phyloP scores from a whole-genome alignment of 176 grass and related monocot genomes.

The Oryza glaberrima region DNA sequence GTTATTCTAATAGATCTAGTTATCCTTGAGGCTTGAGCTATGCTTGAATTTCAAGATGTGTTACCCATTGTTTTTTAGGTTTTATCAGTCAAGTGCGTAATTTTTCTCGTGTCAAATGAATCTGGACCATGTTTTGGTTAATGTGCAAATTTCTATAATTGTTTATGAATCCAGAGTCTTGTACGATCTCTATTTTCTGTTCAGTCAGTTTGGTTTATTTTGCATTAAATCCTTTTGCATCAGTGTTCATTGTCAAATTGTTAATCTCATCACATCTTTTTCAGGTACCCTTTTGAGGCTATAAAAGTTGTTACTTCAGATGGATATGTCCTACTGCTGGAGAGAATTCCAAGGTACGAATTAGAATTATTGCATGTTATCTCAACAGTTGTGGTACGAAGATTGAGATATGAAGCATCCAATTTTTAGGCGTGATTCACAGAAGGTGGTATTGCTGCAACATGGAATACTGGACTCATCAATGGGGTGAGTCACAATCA shows the following conservation, averaged over 20 bases:
- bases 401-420: conserved; percentile 34
- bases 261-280: not conserved
- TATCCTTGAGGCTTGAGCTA: not conserved
- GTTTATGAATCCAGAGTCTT: not conserved
- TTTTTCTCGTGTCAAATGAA: not conserved
- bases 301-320: conserved; percentile 94
- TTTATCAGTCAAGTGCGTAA: not conserved
- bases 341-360: conserved; percentile 90
- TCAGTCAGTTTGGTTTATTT: conserved; percentile 21
- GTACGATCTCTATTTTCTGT: not conserved
- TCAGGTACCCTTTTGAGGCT: conserved; percentile 91
- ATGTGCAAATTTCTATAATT: not conserved
- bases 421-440: conserved; percentile 77
- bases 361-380: conserved; percentile 20
- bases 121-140: not conserved
- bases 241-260: not conserved
- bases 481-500: conserved; percentile 80
- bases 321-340: conserved; percentile 93
- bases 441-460: conserved; percentile 85
- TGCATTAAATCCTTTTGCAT: not conserved
- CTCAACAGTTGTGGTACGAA: conserved; percentile 23
- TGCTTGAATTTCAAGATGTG: not conserved
- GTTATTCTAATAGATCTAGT: conserved; percentile 6
- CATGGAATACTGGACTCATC: conserved; percentile 98
- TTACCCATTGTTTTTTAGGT: not conserved